phyloP scores from a whole-genome alignment of 345 rosid species.

The Populus davidiana region DNA sequence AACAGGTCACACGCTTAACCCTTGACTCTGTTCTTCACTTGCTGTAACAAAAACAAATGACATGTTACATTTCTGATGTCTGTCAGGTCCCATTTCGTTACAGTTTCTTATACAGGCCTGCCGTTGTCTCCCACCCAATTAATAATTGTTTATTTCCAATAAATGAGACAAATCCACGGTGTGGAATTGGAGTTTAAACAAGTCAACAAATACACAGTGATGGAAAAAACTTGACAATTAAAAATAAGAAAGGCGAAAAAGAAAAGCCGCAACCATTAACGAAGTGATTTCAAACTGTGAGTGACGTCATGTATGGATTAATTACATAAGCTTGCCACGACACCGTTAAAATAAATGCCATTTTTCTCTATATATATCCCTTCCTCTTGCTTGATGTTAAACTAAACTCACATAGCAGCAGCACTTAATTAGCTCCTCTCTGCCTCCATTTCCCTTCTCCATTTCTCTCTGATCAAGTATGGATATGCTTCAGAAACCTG shows the following conservation, averaged over 20 bases:
- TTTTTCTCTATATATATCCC: constrained; percentile 19
- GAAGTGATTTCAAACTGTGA: constrained; percentile 9
- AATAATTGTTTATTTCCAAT: too few species aligned
- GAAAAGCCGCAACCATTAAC: not conserved
- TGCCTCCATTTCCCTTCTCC: not conserved
- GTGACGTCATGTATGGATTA: constrained; percentile 6
- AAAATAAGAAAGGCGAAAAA: not conserved
- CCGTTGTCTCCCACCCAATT: too few species aligned
- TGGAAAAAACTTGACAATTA: too few species aligned
- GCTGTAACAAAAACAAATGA: too few species aligned
- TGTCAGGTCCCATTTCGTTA: too few species aligned
- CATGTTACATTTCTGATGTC: too few species aligned
- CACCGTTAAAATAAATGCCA: not conserved
- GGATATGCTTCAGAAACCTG: constrained; percentile 18
- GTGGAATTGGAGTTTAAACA: too few species aligned
- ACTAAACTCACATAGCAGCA: not conserved
- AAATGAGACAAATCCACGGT: too few species aligned
- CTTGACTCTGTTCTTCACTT: too few species aligned
- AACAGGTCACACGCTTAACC: too few species aligned
- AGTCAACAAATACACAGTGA: too few species aligned
- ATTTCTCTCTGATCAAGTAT: not conserved
- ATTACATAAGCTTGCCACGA: not conserved
- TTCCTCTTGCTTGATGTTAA: not conserved
- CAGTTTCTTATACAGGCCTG: too few species aligned
- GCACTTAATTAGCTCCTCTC: not conserved